A percentile compares a stretch with the other conserved stretches of the same genome.
phyloP scores from a whole-genome alignment of 352 stramenopile species.

The Globisporangium polare region DNA sequence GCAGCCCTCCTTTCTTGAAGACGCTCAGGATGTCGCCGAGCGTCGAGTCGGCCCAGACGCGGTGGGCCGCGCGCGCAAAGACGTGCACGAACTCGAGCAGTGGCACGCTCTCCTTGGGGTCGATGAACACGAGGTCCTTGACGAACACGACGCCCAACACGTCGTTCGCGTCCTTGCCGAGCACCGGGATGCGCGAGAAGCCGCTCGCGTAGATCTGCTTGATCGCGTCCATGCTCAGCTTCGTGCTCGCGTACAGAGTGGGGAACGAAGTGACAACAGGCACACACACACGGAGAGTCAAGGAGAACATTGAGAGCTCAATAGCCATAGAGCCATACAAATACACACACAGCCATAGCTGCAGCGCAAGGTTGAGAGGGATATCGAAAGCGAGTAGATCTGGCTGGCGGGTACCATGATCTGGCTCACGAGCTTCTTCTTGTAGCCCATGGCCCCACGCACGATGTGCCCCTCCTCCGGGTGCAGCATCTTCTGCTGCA shows the following conservation, averaged over 20 bases:
- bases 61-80: conserved; percentile 62
- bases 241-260: conserved; percentile 35
- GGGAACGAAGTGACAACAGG: conserved; percentile 20
- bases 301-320: background rate
- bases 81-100: conserved; percentile 92
- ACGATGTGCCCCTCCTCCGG: conserved; percentile 95
- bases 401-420: conserved; percentile 92
- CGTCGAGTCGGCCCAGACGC: conserved; percentile 62
- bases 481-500: conserved; percentile 89
- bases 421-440: conserved; percentile 73
- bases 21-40: conserved; percentile 67
- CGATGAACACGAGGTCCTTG: conserved; percentile 90
- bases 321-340: background rate
- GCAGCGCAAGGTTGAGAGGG: conserved; percentile 22
- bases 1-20: conserved; percentile 71
- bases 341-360: background rate
- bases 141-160: conserved; percentile 94
- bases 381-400: conserved; percentile 76
- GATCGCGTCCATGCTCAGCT: conserved; percentile 50
- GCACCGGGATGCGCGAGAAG: conserved; percentile 95
- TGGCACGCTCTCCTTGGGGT: conserved; percentile 60
- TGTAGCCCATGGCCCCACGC: conserved; percentile 80
- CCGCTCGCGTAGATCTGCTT: conserved; percentile 86
- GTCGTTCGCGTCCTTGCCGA: conserved; percentile 94
- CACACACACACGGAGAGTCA: conserved; percentile 16